Conservation (phyloP, 2,329 filamentous ascomycete genomes). For the Epichloe sibirici region DNA sequence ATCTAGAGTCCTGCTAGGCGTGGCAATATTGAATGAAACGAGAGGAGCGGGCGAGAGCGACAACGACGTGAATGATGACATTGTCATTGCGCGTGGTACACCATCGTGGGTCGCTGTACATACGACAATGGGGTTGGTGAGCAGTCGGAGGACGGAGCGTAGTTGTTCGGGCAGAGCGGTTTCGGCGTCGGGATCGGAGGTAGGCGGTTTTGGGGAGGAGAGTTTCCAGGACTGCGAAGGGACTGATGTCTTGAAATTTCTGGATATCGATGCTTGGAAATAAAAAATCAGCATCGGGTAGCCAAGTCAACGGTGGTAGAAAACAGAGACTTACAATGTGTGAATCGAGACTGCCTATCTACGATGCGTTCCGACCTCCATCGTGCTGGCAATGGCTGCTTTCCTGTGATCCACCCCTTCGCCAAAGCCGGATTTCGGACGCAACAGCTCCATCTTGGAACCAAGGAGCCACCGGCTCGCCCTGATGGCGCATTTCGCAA, state of each 20-base stretch:
- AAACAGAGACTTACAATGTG: background rate
- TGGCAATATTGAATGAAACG: conserved; percentile 44
- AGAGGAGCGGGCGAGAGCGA: conserved; percentile 38
- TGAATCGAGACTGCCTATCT: background rate
- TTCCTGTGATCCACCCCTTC: conserved; percentile 4
- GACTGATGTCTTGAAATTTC: conserved; percentile 9
- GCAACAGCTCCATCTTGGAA: background rate
- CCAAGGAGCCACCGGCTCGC: background rate
- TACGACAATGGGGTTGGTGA: conserved; percentile 43
- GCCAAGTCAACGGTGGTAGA: background rate
- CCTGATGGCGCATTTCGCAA: conserved; percentile 10
- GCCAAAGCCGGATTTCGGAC: background rate
- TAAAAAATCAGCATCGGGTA: background rate
- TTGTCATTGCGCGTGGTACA: conserved; percentile 39
- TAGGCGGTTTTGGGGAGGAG: conserved; percentile 20
- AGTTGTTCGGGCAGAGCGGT: conserved; percentile 32
- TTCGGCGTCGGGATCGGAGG: conserved; percentile 20
- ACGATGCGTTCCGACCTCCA: background rate
- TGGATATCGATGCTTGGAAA: background rate
- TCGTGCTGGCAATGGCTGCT: background rate
- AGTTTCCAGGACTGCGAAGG: conserved; percentile 17
- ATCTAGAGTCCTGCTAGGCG: conserved; percentile 42
- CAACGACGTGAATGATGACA: conserved; percentile 47
- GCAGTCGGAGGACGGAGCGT: conserved; percentile 39
- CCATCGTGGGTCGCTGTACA: conserved; percentile 33